A percentile compares a stretch with the other conserved stretches of the same genome.
These are phyloP conservation scores for Miscanthus lutarioriparius DNA, from an alignment of 176 grass and related monocot species.

Conservation along the genomic window DNA sequence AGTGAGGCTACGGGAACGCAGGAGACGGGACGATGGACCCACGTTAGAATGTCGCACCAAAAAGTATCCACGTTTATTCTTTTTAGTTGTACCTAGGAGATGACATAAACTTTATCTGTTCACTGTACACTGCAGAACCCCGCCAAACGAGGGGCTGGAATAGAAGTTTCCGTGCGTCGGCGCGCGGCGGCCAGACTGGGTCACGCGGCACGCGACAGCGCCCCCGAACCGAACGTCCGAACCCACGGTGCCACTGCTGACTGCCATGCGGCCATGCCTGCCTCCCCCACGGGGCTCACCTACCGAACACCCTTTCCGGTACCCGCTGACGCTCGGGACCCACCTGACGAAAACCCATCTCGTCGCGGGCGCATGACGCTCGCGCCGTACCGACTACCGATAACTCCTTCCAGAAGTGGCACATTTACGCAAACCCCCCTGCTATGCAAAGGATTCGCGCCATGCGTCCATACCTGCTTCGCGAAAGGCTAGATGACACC, in stretches of 20 bases:
- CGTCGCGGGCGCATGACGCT: background rate
- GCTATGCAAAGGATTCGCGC: fast-evolving
- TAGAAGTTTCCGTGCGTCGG: background rate
- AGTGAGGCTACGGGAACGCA: too few relatives aligned
- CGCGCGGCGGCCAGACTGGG: background rate
- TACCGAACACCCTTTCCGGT: background rate
- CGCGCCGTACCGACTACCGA: background rate
- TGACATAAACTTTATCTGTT: background rate
- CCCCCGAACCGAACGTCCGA: background rate
- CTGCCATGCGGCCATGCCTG: background rate
- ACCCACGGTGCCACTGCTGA: background rate
- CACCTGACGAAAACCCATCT: background rate
- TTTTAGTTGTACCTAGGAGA: too few relatives aligned
- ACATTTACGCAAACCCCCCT: background rate
- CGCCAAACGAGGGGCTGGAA: background rate
- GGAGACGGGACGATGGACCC: too few relatives aligned
- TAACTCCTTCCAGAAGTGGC: too few relatives aligned
- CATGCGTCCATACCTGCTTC: too few relatives aligned
- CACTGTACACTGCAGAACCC: background rate
- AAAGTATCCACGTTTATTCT: too few relatives aligned
- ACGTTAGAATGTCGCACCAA: too few relatives aligned
- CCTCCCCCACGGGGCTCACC: conserved; percentile 2
- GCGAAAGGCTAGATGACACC: fast-evolving
- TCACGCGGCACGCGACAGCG: background rate
- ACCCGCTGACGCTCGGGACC: conserved; percentile 22